Evolutionary conservation across 805 yeast species (phyloP), one percentile per base, ranked within the genome.

Genomic region (Saccharomycopsis javanensis): DNA sequence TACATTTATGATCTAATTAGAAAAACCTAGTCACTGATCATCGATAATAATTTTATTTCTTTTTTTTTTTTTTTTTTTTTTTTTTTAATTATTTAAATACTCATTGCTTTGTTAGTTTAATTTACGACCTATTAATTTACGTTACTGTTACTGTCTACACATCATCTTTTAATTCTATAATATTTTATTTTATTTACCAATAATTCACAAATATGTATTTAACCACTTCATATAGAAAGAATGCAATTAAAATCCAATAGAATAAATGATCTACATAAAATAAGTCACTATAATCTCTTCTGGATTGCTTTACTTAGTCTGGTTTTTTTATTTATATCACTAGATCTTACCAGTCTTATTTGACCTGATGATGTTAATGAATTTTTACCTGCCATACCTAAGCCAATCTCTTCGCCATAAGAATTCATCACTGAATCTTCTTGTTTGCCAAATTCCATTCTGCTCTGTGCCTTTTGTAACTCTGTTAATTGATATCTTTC

Each of bases 401-500:
- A 65, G 0, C 96, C 96, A 33, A 86, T 73, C 64, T 88, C 96
- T 55, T 88, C 90, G 10, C 95, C 96, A 66, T 74, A 85, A 0
- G 81, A 75, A 60, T 86, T 90, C 60, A 73, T 72, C 2, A 76
- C 72, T 1, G 83, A 77, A 20, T 76, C 80, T 66, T 88, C 96
- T 61, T 77, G 75, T 63, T 83, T 78, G 5, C 96, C 97, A 71
- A 92, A 91, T 46, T 77, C 85, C 80, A 91, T 78, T 65, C 86
- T 80, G 67, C 92, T 90, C 65, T 88, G 96, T 2, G 96, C 86
- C 62, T 82, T 85, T 35, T 90, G 82, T 50, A 87, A 67, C 56
- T 90, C 96, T 0, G 96, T 85, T 77, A 86, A 78, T 64, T 83
- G 84, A 70, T 85, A 83, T 65, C 87, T 82, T 66, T 89, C 87